These are phyloP conservation scores for Lachnellula occidentalis DNA, from an alignment of 2,329 filamentous ascomycete genomes.

Conservation along the genomic window DNA sequence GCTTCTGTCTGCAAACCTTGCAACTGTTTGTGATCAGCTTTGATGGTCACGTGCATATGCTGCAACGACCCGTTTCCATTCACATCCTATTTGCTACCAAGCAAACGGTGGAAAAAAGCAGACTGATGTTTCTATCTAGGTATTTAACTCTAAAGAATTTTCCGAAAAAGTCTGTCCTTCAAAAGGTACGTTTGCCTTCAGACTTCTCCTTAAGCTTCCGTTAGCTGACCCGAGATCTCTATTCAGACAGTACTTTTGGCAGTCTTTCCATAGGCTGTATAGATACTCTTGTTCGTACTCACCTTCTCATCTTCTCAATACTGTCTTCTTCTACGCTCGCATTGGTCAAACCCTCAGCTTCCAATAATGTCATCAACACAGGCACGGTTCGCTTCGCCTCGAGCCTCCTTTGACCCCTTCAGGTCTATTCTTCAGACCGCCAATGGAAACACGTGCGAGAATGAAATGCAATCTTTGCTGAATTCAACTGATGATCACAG, in stretches of 20 bases:
- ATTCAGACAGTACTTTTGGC: background rate
- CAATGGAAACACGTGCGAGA: conserved; percentile 2
- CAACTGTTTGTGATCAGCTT: background rate
- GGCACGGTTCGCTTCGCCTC: background rate
- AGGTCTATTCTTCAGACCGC: background rate
- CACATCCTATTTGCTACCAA: conserved; percentile 13
- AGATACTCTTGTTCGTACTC: conserved; percentile 10
- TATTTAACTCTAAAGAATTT: conserved; percentile 6
- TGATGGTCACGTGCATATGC: conserved; percentile 15
- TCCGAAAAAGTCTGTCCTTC: background rate
- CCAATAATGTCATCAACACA: background rate
- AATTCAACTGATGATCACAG: conserved; percentile 14
- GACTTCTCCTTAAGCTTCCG: background rate
- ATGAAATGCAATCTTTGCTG: conserved; percentile 21
- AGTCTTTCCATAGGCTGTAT: conserved; percentile 14
- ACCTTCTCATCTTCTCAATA: background rate
- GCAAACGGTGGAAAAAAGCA: conserved; percentile 19
- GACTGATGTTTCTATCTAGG: background rate
- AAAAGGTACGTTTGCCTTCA: background rate
- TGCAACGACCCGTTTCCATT: conserved; percentile 21
- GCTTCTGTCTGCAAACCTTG: background rate
- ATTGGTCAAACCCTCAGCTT: background rate
- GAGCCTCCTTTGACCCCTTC: background rate
- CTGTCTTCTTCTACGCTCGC: background rate
- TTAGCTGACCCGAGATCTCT: background rate